phyloP scores from a whole-genome alignment of 1,284 basidiomycete species.

The Volvariella surrecta region DNA sequence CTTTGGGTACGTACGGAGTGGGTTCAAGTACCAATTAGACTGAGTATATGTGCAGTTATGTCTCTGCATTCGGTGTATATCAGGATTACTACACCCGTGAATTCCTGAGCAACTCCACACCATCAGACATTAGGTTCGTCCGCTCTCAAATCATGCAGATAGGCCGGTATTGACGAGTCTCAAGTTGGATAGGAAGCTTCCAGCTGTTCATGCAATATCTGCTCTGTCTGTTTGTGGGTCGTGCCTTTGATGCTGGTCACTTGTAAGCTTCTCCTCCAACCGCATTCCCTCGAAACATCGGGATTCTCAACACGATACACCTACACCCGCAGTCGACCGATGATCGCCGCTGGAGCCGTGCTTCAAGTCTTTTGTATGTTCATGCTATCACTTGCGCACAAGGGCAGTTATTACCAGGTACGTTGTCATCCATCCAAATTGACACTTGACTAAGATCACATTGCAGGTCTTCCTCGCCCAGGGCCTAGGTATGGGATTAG shows the following conservation, averaged over 20 bases:
- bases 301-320: slow-evolving; percentile 6
- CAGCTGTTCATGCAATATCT: slow-evolving; percentile 35
- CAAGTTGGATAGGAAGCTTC: slow-evolving; percentile 38
- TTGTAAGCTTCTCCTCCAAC: slow-evolving; percentile 24
- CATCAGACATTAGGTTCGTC: slow-evolving; percentile 37
- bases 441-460: slow-evolving; percentile 5
- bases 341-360: slow-evolving; percentile 26
- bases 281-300: slow-evolving; percentile 1
- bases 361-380: slow-evolving; percentile 31
- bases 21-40: background rate
- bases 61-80: slow-evolving; percentile 32
- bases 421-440: no score
- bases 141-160: slow-evolving; percentile 1
- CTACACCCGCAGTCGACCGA: slow-evolving; percentile 21
- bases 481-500: slow-evolving; percentile 43
- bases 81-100: slow-evolving; percentile 41
- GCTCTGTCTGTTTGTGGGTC: slow-evolving; percentile 29
- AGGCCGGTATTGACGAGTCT: background rate
- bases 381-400: slow-evolving; percentile 30
- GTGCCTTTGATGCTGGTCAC: slow-evolving; percentile 33
- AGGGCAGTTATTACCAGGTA: slow-evolving; percentile 28
- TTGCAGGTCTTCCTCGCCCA: slow-evolving; percentile 41
- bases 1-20: slow-evolving; percentile 22
- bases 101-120: slow-evolving; percentile 30
- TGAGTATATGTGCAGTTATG: slow-evolving; percentile 19